Conservation (phyloP, 208 protist species). For the Trypanosoma mega region DNA sequence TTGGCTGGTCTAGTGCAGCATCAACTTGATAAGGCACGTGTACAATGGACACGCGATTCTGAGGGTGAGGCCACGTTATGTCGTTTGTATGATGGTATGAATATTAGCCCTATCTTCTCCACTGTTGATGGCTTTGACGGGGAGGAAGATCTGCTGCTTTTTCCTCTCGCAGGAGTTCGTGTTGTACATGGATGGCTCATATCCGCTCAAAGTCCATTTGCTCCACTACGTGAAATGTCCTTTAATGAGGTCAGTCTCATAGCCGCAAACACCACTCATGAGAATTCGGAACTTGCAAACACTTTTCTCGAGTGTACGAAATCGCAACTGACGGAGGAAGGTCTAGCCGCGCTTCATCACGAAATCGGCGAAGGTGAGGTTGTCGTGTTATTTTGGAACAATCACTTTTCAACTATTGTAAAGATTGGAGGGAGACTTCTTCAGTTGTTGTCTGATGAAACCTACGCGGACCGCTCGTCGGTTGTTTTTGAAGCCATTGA, state of each 20-base stretch:
- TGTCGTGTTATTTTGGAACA: conserved; percentile 51
- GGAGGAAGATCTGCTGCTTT: conserved; percentile 37
- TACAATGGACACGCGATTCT: conserved; percentile 7
- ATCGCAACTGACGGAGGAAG: conserved; percentile 31
- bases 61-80: conserved; percentile 19
- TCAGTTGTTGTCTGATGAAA: conserved; percentile 39
- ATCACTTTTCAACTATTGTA: conserved; percentile 53
- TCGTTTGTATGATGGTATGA: conserved; percentile 40
- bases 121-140: conserved; percentile 36
- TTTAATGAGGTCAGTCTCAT: conserved; percentile 46
- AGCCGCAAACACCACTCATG: conserved; percentile 19
- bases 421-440: conserved; percentile 36
- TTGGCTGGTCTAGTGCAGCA: conserved; percentile 20
- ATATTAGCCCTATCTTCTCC: conserved; percentile 49
- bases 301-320: conserved; percentile 22
- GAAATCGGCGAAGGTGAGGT: conserved; percentile 34
- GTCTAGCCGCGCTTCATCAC: conserved; percentile 17
- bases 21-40: neutral
- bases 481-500: conserved; percentile 37
- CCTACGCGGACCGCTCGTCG: conserved; percentile 38
- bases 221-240: conserved; percentile 35
- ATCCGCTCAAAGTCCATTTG: conserved; percentile 18
- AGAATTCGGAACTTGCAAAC: conserved; percentile 7
- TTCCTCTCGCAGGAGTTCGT: conserved; percentile 38
- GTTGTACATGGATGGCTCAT: conserved; percentile 54